These are phyloP conservation scores for Globisporangium acanthophoron DNA, from an alignment of 352 stramenopile species.

Conservation along the genomic window DNA sequence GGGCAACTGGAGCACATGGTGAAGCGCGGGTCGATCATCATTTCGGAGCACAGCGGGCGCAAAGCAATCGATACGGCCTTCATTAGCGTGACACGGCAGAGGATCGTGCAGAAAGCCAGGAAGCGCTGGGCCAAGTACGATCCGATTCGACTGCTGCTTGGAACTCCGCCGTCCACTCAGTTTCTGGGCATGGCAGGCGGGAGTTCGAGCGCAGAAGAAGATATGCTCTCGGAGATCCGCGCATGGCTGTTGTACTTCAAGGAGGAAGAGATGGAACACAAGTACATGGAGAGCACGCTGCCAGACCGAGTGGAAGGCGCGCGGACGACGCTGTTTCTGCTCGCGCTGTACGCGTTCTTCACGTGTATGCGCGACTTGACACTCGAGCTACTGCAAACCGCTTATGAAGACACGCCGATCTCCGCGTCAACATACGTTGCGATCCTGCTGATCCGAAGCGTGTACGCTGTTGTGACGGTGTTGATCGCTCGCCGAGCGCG, in stretches of 20 bases:
- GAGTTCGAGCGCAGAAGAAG: slow-evolving; percentile 40
- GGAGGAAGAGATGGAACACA: slow-evolving; percentile 66
- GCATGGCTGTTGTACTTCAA: slow-evolving; percentile 56
- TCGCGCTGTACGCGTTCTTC: slow-evolving; percentile 60
- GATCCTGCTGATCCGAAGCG: slow-evolving; percentile 30
- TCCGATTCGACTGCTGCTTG: slow-evolving; percentile 43
- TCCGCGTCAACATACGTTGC: slow-evolving; percentile 34
- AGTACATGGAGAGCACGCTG: slow-evolving; percentile 64
- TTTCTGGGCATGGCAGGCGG: slow-evolving; percentile 13
- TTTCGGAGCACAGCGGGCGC: slow-evolving; percentile 37
- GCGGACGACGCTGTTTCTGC: slow-evolving; percentile 43
- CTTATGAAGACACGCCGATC: slow-evolving; percentile 10
- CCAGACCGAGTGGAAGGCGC: slow-evolving; percentile 57
- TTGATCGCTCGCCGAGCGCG: slow-evolving; percentile 29
- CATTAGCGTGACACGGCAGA: slow-evolving; percentile 39
- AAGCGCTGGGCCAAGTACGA: slow-evolving; percentile 59
- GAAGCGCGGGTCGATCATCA: slow-evolving; percentile 60
- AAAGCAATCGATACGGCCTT: slow-evolving; percentile 49
- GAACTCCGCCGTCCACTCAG: slow-evolving; percentile 34
- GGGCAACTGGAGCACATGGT: slow-evolving; percentile 65
- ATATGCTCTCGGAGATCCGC: slow-evolving; percentile 67
- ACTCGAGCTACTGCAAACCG: slow-evolving; percentile 35
- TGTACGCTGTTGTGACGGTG: slow-evolving; percentile 23
- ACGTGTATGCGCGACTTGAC: slow-evolving; percentile 59
- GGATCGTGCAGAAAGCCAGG: slow-evolving; percentile 42